Percentiles rank a stretch among this genome's conserved stretches.
phyloP scores from a whole-genome alignment of 495 filamentous ascomycete genomes.

The Umbilicaria muhlenbergii region DNA sequence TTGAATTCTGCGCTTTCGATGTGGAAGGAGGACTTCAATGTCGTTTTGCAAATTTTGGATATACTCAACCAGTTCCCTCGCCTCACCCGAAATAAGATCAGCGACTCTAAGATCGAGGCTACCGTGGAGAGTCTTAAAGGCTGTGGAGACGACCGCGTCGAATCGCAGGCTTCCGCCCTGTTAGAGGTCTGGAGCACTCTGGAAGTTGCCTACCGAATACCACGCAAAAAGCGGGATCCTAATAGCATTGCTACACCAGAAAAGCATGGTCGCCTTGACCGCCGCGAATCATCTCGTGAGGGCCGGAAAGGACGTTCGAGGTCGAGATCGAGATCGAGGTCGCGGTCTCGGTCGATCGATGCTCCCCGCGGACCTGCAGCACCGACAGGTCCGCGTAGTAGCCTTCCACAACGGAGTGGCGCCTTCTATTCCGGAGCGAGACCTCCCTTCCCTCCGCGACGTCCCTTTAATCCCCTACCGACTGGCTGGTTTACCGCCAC shows the following conservation, averaged over 20 bases:
- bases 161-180: slow-evolving; percentile 49
- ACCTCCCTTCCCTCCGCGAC: slow-evolving; percentile 35
- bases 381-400: slow-evolving; percentile 53
- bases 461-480: slow-evolving; percentile 43
- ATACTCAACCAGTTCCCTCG: slow-evolving; percentile 82
- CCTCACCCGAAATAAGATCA: slow-evolving; percentile 91
- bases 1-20: slow-evolving; percentile 68
- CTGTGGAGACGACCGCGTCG: slow-evolving; percentile 60
- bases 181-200: slow-evolving; percentile 79
- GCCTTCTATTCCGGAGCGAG: slow-evolving; percentile 43
- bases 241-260: slow-evolving; percentile 27
- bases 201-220: slow-evolving; percentile 88
- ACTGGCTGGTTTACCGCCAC: slow-evolving; percentile 68
- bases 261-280: slow-evolving; percentile 44
- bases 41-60: slow-evolving; percentile 76
- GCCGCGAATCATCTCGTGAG: slow-evolving; percentile 47
- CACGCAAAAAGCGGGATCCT: slow-evolving; percentile 56
- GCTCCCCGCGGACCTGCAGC: slow-evolving; percentile 35
- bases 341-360: slow-evolving; percentile 35
- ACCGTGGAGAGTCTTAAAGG: slow-evolving; percentile 55
- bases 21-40: slow-evolving; percentile 78
- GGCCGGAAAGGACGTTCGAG: slow-evolving; percentile 32
- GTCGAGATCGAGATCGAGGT: slow-evolving; percentile 31
- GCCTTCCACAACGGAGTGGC: slow-evolving; percentile 42
- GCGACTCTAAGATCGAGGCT: slow-evolving; percentile 86